Base-by-base conservation (phyloP, 108 stramenopile species). In the Fragilaria crotonensis region DNA sequence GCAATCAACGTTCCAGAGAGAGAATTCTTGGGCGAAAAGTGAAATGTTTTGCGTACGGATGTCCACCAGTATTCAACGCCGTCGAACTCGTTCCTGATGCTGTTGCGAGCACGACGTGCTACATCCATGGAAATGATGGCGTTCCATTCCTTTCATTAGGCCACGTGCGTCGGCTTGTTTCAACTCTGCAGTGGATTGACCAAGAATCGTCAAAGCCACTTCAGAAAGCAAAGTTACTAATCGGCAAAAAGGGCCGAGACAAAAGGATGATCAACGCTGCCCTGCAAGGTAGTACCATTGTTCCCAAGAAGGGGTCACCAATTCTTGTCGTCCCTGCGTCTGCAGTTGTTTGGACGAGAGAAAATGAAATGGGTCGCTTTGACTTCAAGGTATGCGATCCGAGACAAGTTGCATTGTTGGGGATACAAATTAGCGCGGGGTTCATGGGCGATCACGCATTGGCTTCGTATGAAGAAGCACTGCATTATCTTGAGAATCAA, bases 121-220 rank as follows among this genome's bases (percentile, higher is more conserved):
- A 65, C 48, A 66, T 77, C 45, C 67, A 77, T 30, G 63, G 62
- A 9, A 59, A 55, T 11, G 76, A 77, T 48, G 67, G 33, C 4
- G 68, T 77, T n/a, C 71, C 76, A 5, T 73, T 72, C 51, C 51
- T 77, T 5, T 73, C 71, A 1, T 48, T 73, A 17, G 30, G 60
- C 36, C 63, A 66, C 3, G 68, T 77, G 0, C 63, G 71, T 23
- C 60, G 56, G 5, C 31, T 69, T 5, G 41, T 71, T 25, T 59
- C 66, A 1, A 33, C 33, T 4, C 25, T 76, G 41, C 33, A 60
- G n/a, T 51, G 56, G 4, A 53, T 71, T 3, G 67, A 63, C 29
- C 30, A 62, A 18, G 51, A 21, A 3, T 25, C 18, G 3, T 41
- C 36, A 41, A n/a, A n/a, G n/a, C n/a, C n/a, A n/a, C n/a, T n/a